A percentile compares a stretch with the other conserved stretches of the same genome.
These are phyloP conservation scores for Lodderomyces metapsilosis DNA, from an alignment of 1,139 yeast species.

Conservation along the genomic window DNA sequence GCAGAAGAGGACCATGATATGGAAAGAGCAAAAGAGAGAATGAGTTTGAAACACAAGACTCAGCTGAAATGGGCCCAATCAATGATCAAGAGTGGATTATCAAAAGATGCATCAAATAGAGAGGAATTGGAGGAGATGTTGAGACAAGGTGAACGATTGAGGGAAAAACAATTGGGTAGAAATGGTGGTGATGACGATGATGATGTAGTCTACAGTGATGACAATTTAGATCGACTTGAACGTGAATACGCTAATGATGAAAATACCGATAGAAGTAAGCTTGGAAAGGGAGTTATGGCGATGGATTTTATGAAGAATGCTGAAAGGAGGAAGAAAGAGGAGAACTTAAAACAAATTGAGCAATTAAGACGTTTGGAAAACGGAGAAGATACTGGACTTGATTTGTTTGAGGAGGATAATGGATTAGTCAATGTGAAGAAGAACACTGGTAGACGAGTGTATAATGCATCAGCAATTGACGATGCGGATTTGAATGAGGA, in stretches of 20 bases:
- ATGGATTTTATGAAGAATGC: slow-evolving; percentile 97
- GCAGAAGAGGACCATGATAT: slow-evolving; percentile 62
- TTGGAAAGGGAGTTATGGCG: slow-evolving; percentile 84
- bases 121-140: slow-evolving; percentile 94
- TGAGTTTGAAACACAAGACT: slow-evolving; percentile 86
- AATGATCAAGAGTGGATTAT: slow-evolving; percentile 85
- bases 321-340: slow-evolving; percentile 58
- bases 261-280: slow-evolving; percentile 32
- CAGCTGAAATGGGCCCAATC: slow-evolving; percentile 89
- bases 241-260: slow-evolving; percentile 41
- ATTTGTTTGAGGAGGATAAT: slow-evolving; percentile 27
- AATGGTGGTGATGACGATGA: slow-evolving; percentile 52
- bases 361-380: slow-evolving; percentile 46
- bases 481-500: slow-evolving; percentile 42
- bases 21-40: slow-evolving; percentile 85
- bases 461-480: slow-evolving; percentile 65
- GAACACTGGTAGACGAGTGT: slow-evolving; percentile 80
- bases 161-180: slow-evolving; percentile 70
- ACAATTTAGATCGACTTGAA: slow-evolving; percentile 48
- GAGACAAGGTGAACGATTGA: slow-evolving; percentile 77
- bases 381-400: slow-evolving; percentile 41
- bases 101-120: slow-evolving; percentile 80
- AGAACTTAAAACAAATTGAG: slow-evolving; percentile 53
- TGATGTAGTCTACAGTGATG: slow-evolving; percentile 32
- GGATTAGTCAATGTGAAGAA: slow-evolving; percentile 47